These are phyloP conservation scores for Blastomyces percursus DNA, from an alignment of 2,329 filamentous ascomycete genomes.

Conservation along the genomic window DNA sequence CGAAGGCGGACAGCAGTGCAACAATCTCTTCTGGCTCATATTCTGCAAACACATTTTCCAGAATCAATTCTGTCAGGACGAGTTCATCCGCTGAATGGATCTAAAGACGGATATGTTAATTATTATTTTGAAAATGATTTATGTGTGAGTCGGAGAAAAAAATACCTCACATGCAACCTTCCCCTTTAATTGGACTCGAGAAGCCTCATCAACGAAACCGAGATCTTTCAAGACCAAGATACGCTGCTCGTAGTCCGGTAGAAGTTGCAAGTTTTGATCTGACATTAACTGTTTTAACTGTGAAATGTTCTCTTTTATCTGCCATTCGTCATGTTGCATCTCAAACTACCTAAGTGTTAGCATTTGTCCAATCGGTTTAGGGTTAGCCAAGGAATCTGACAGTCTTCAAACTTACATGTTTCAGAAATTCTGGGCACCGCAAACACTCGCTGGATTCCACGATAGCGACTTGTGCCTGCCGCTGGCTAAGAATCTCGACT, in stretches of 20 bases:
- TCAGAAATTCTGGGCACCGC: conserved; percentile 66
- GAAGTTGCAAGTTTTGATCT: conserved; percentile 87
- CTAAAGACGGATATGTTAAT: conserved; percentile 21
- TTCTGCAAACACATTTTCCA: conserved; percentile 91
- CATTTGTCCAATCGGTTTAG: neutral
- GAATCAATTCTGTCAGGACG: conserved; percentile 86
- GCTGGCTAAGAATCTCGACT: conserved; percentile 65
- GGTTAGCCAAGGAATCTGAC: neutral
- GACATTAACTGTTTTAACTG: conserved; percentile 82
- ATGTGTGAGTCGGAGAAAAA: neutral
- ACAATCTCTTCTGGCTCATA: conserved; percentile 97
- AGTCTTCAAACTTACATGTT: conserved; percentile 57
- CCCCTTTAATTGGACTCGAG: conserved; percentile 87
- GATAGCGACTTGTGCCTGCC: conserved; percentile 51
- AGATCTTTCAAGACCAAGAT: conserved; percentile 86
- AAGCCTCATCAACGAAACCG: conserved; percentile 77
- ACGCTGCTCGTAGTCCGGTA: conserved; percentile 94
- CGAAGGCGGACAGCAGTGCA: conserved; percentile 82
- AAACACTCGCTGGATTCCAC: conserved; percentile 57
- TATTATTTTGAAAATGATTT: neutral
- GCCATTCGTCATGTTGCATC: conserved; percentile 94
- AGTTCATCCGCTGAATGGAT: conserved; percentile 96
- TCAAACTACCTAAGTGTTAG: conserved; percentile 53
- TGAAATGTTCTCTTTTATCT: conserved; percentile 86
- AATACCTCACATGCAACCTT: conserved; percentile 85